Evolutionary conservation across 257 asterid species (phyloP), one percentile per base, ranked within the genome.

Genomic region (Gynochthodes officinalis): DNA sequence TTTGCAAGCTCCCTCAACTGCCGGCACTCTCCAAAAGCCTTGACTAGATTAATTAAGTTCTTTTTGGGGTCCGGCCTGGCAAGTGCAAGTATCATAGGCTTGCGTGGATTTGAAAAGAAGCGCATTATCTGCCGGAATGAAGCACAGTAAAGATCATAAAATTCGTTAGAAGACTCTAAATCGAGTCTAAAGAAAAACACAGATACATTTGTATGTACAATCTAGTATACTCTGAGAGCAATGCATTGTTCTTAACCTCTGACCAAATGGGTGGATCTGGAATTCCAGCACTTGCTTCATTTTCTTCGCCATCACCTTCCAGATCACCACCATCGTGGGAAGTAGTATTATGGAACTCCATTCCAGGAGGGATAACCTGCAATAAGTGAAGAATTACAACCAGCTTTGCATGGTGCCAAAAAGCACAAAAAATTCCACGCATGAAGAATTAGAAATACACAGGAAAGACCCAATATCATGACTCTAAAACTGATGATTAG

Each of bases 11-110:
- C 91, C 75, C 96, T 87, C 70, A 90, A 69, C 12, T 83, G 86
- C 64, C 90, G 89, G 68, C 97, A 87, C 75, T 89, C 97, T 74
- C 97, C 97, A 76, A 90, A 90, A 80, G 97, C 97, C 80, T 90
- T 90, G 50, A 90, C 97, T 67, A 90, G 70, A 79, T 89, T 90
- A 75, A 85, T 87, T 63, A 90, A 74, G 79, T 90, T 90, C 86
- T 90, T 90, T 82, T 90, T 90, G 18, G 96, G 97, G 83, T 90
- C 97, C 42, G 97, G 96, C 83, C 97, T 89, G 63, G 97, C 95
- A 75, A 90, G 95, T 62, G 96, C 97, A 59, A 90, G 97, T 82
- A 90, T 89, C 86, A 89, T 86, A 78, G 97, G 97, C 85, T 90
- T 90, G 78, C 80, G 90, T 4, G 97, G 91, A 84, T 90, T 90